phyloP scores from a whole-genome alignment of 2,329 filamentous ascomycete genomes.

The Xylariaceae sp. region DNA sequence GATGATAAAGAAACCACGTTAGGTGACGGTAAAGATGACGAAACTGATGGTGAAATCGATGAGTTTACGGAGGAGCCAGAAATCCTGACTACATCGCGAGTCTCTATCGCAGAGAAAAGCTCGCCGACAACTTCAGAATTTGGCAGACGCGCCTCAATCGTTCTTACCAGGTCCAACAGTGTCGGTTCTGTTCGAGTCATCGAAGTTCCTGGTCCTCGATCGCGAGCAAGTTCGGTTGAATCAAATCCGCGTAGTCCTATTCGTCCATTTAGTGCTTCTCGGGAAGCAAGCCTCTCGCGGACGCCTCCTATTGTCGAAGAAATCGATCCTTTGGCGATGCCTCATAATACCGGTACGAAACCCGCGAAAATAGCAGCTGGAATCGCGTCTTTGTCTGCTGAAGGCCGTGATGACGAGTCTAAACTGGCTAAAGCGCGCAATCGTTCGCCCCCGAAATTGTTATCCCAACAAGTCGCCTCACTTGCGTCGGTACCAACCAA shows the following conservation, averaged over 20 bases:
- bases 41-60: conserved; percentile 38
- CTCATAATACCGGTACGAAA: conserved; percentile 15
- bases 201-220: conserved; percentile 49
- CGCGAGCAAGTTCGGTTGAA: conserved; percentile 46
- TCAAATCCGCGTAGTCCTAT: conserved; percentile 31
- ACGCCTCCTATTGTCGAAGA: conserved; percentile 41
- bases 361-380: conserved; percentile 9
- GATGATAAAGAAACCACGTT: conserved; percentile 27
- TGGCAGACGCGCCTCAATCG: conserved; percentile 36
- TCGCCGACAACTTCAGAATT: conserved; percentile 47
- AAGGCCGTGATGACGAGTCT: conserved; percentile 14
- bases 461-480: conserved; percentile 6
- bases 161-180: conserved; percentile 43
- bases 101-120: conserved; percentile 49
- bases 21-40: conserved; percentile 30
- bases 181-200: conserved; percentile 54
- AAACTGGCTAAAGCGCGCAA: conserved; percentile 14
- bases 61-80: conserved; percentile 55
- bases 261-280: conserved; percentile 38
- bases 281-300: conserved; percentile 36
- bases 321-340: conserved; percentile 17
- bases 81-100: conserved; percentile 51
- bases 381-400: conserved; percentile 11
- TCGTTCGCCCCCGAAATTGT: conserved; percentile 19
- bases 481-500: conserved; percentile 21